Base-by-base conservation (phyloP, 2,329 filamentous ascomycete species). In the Hypomyces perniciosus region DNA sequence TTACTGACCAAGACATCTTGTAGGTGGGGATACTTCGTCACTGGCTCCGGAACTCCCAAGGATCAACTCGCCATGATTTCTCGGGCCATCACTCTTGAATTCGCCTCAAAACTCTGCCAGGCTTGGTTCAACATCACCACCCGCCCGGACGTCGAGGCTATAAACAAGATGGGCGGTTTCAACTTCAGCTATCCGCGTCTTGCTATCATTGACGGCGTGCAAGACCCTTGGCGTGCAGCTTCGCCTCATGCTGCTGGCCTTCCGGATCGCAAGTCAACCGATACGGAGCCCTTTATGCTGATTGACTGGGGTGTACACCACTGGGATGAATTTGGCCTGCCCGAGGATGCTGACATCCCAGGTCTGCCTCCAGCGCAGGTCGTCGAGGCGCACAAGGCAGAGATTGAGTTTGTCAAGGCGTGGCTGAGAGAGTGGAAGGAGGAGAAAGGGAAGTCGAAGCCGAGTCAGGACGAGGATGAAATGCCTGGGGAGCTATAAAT, bases 131-230 rank as follows among this genome's bases (percentile, higher is more conserved):
- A 85, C 68, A 82, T 91, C 61, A 81, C 78, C 0, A 66, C 71
- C 0, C 79, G 78, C 0, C 78, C 89, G 0, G 73, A 90, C 46
- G 69, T 85, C 0, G 75, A 81, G 1, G 72, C 73, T 1, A 82
- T 93, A 66, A 93, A 95, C 73, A 83, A 85, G 62, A 85, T 86
- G 56, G 90, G 90, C 39, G 86, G 83, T 9, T 87, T 83, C 66
- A 71, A 79, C 63, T 84, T 93, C 59, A 78, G 79, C 42, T 90
- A 89, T 62, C 79, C 84, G 1, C 84, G 89, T 2, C 78, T 95
- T 1, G 90, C 90, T 3, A 56, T 88, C 44, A 73, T 95, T 37
- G 88, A 90, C 55, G 89, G 89, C 29, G 79, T 88, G 55, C 80
- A 81, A 50, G 90, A 95, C 62, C 88, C 89, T 0, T 95, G 90